Percentiles rank a stretch among this genome's conserved stretches.
phyloP scores from a whole-genome alignment of 1,284 basidiomycete species.

The Taiwanofungus camphoratus region DNA sequence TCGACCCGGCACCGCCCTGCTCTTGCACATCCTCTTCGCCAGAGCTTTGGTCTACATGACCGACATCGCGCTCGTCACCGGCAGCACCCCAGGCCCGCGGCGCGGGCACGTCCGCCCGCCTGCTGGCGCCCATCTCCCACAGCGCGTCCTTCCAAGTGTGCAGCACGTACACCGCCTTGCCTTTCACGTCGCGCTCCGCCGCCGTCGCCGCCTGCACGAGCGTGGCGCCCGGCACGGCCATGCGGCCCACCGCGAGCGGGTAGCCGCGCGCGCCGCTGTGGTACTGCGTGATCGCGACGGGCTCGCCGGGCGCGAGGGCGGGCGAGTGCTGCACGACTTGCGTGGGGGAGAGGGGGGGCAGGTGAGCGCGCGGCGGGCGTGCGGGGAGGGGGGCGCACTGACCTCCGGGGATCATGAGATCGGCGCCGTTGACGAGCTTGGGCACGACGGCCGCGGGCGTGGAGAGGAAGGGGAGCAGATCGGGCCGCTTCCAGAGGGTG shows the following conservation, averaged over 20 bases:
- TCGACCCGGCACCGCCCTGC: background rate
- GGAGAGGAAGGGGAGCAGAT: constrained; percentile 58
- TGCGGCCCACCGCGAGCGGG: constrained; percentile 65
- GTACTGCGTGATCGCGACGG: constrained; percentile 57
- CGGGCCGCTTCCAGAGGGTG: constrained; percentile 66
- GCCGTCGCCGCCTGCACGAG: constrained; percentile 26
- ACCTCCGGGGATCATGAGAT: constrained; percentile 80
- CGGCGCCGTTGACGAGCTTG: constrained; percentile 62
- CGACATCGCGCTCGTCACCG: background rate
- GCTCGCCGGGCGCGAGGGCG: constrained; percentile 36
- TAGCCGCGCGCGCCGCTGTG: constrained; percentile 33
- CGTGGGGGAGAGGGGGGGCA: constrained; percentile 23
- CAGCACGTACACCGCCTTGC: constrained; percentile 66
- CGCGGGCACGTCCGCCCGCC: constrained; percentile 49
- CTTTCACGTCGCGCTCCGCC: constrained; percentile 46
- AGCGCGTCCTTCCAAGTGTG: constrained; percentile 70
- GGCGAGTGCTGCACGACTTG: constrained; percentile 53
- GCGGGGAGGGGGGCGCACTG: constrained; percentile 21
- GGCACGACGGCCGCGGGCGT: constrained; percentile 63
- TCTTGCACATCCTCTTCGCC: background rate
- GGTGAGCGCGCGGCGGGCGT: constrained; percentile 4
- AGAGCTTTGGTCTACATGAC: constrained; percentile 2
- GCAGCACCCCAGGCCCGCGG: constrained; percentile 15
- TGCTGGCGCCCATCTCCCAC: constrained; percentile 63
- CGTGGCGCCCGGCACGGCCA: constrained; percentile 51